phyloP scores from a whole-genome alignment of 192 early-diverging fungal genomes.

The Entophlyctis luteolus region DNA sequence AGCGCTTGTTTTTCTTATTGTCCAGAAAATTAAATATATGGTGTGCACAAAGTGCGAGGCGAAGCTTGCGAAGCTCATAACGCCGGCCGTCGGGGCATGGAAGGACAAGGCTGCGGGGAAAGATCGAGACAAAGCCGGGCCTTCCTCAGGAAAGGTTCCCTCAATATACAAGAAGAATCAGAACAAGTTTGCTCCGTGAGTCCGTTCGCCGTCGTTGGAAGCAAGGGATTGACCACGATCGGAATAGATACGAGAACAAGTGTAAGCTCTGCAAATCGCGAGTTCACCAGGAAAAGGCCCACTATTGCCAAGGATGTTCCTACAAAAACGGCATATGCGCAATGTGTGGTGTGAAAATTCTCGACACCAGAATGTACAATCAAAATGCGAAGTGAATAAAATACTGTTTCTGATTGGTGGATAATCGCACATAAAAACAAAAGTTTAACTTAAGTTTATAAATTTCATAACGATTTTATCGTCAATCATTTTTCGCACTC shows the following conservation, averaged over 20 bases:
- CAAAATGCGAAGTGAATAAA: slow-evolving; percentile 30
- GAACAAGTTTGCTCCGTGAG: slow-evolving; percentile 34
- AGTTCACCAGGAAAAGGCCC: slow-evolving; percentile 28
- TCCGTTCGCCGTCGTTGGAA: neutral
- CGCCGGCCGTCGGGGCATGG: slow-evolving; percentile 32
- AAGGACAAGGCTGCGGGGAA: neutral
- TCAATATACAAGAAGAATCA: slow-evolving; percentile 38
- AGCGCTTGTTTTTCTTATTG: no score
- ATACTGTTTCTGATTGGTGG: no score
- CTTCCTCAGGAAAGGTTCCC: neutral
- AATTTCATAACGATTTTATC: neutral
- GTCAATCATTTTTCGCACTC: slow-evolving; percentile 42
- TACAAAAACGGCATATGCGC: slow-evolving; percentile 45
- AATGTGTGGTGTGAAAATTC: slow-evolving; percentile 40
- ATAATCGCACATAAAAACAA: neutral
- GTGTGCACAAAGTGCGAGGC: slow-evolving; percentile 49
- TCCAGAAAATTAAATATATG: slow-evolving; percentile 28
- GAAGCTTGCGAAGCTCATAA: slow-evolving; percentile 39
- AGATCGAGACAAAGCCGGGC: neutral
- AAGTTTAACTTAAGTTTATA: no score
- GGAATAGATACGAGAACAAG: slow-evolving; percentile 25
- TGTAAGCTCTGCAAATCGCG: slow-evolving; percentile 33
- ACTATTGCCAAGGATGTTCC: slow-evolving; percentile 39
- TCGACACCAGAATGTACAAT: slow-evolving; percentile 40
- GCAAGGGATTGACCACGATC: neutral